Evolutionary conservation across 371 early-diverging fungal species (phyloP), one percentile per base, ranked within the genome.

Genomic region (Umbelopsis sp.): DNA sequence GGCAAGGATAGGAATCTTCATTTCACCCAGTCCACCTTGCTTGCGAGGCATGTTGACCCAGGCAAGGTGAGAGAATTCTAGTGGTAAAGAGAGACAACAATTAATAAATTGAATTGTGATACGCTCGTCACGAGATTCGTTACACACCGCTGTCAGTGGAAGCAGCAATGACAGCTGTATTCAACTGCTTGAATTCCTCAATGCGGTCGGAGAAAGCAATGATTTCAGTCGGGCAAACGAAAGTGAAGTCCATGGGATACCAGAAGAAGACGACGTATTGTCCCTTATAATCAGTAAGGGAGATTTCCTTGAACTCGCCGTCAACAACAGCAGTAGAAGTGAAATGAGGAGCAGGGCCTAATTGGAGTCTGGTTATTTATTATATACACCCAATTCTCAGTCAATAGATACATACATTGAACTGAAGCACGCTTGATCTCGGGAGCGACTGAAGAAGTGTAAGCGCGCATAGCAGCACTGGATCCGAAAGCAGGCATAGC

Each of bases 231-330:
- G 91, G 91, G 72, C 93, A 86, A 11, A 86, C 86, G 75, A 83
- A 83, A 51, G 84, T 81, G 63, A 80, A 82, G 63, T 85, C 82
- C 53, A 77, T 67, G 18, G 85, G 85, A 41, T 75, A 76, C 70
- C 76, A 73, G 32, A 83, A 75, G 63, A 83, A 72, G 25, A 83
- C 77, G 12, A 83, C 73, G 68, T 78, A 83, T 68, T 78, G 84
- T 76, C 96, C 96, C 85, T 91, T 91, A 88, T 92, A 97, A 81
- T 95, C 92, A 25, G 85, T 82, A 57, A 95, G 81, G 41, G 91
- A 89, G 50, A 97, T 79, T 67, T 86, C 79, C 81, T 89, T 86
- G 86, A 94, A 89, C 73, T 82, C 84, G 51, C 90, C 92, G 73
- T 90, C 82, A 53, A 90, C 80, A 38, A 93, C 86, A 65, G 91